These are phyloP conservation scores for Linum trigynum DNA, from an alignment of 345 rosid genomes.

Conservation along the genomic window DNA sequence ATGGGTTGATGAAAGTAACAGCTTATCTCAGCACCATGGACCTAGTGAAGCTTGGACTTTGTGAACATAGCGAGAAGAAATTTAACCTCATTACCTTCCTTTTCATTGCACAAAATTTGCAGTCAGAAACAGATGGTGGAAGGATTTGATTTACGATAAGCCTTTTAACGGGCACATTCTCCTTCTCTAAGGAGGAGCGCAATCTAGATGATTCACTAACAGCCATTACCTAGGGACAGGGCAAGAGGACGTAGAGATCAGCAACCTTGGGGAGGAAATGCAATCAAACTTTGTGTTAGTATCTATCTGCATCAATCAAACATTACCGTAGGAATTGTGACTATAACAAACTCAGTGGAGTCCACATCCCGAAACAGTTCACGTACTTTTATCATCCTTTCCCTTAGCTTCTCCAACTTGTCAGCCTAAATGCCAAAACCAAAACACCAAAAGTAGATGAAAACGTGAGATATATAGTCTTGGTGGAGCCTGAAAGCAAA, in stretches of 20 bases:
- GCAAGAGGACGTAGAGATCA: not conserved
- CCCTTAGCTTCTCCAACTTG: slow-evolving; percentile 78
- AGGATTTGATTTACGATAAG: slow-evolving; percentile 89
- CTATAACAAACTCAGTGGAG: slow-evolving; percentile 88
- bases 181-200: slow-evolving; percentile 71
- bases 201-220: slow-evolving; percentile 82
- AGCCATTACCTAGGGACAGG: slow-evolving; percentile 73
- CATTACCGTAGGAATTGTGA: slow-evolving; percentile 88
- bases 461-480: not conserved
- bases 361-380: slow-evolving; percentile 88
- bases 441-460: not conserved
- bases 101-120: slow-evolving; percentile 94
- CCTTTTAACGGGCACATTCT: slow-evolving; percentile 80
- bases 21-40: not conserved
- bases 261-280: not conserved
- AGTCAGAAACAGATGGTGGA: slow-evolving; percentile 79
- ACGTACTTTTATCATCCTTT: slow-evolving; percentile 94
- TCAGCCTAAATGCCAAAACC: slow-evolving; percentile 38
- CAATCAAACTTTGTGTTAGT: not conserved
- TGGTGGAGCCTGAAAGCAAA: not conserved
- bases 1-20: not conserved
- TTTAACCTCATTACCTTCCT: slow-evolving; percentile 54
- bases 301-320: not conserved
- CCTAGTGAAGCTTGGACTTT: not conserved
- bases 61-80: not conserved